Percentiles rank a stretch among this genome's conserved stretches.
These are phyloP conservation scores for Aurantiochytrium sp. DNA, from an alignment of 108 stramenopile genomes.

Conservation along the genomic window DNA sequence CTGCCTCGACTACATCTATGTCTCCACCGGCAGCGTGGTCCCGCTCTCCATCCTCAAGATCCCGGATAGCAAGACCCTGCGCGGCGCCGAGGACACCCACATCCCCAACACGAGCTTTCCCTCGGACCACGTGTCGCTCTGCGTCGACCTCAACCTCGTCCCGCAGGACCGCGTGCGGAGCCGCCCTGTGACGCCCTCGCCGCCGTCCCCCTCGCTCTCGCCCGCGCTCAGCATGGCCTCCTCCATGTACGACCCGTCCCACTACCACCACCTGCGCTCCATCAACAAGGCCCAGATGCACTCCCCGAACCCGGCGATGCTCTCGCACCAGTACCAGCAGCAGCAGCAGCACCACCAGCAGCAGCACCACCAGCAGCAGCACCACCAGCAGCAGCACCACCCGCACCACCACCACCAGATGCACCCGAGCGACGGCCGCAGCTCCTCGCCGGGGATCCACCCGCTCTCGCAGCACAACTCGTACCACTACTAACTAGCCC, in stretches of 20 bases:
- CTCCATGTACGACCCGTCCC: neutral
- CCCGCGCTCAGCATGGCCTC: slow-evolving; percentile 1
- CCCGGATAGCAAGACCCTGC: slow-evolving; percentile 69
- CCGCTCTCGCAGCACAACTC: slow-evolving; percentile 7
- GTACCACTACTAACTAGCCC: neutral
- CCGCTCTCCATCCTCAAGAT: slow-evolving; percentile 81
- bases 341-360: neutral
- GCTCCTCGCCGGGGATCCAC: neutral
- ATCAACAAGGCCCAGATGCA: neutral
- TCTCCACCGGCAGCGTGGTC: slow-evolving; percentile 71
- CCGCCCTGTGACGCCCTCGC: slow-evolving; percentile 21
- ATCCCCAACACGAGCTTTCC: slow-evolving; percentile 87
- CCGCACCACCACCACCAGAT: neutral
- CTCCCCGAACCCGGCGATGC: neutral
- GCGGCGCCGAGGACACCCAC: slow-evolving; percentile 69
- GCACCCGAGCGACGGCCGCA: neutral
- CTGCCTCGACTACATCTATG: slow-evolving; percentile 93
- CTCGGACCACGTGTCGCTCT: slow-evolving; percentile 92
- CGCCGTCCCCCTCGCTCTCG: slow-evolving; percentile 8
- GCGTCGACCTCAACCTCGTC: slow-evolving; percentile 74
- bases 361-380: neutral
- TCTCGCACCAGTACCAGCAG: slow-evolving; percentile 21
- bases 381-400: neutral
- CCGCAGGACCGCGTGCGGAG: slow-evolving; percentile 30
- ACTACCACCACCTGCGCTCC: neutral